phyloP scores from a whole-genome alignment of 2,329 filamentous ascomycete species.

The Botrytis squamosa region DNA sequence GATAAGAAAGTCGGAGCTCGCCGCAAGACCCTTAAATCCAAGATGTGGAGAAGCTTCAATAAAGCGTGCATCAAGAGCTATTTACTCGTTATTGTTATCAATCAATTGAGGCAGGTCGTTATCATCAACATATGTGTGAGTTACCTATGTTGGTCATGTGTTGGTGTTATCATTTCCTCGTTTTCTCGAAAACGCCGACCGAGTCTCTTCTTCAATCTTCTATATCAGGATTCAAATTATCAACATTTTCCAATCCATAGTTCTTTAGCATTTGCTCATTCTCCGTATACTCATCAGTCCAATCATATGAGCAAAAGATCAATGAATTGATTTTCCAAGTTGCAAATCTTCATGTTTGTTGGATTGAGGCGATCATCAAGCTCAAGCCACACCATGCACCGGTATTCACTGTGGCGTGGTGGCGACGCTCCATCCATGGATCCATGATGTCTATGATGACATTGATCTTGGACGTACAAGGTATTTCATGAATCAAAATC shows the following conservation, averaged over 20 bases:
- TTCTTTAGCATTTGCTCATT: neutral
- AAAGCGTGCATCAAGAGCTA: neutral
- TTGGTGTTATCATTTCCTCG: neutral
- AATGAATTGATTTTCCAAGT: neutral
- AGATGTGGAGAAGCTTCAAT: constrained; percentile 1
- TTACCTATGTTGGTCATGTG: neutral
- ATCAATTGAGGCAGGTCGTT: neutral
- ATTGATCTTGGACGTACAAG: neutral
- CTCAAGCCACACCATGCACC: neutral
- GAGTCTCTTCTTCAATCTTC: neutral
- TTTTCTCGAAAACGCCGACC: neutral
- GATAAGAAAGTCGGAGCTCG: constrained; percentile 14
- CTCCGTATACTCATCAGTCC: neutral
- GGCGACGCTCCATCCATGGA: neutral
- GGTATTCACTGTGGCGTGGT: neutral
- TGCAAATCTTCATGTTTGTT: neutral
- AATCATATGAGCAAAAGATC: neutral
- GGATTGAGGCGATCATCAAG: neutral
- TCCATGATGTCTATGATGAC: constrained; percentile 7
- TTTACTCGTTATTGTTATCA: neutral
- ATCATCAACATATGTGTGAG: neutral
- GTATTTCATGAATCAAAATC: neutral
- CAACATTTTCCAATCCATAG: neutral
- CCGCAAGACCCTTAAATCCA: neutral
- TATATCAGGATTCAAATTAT: neutral